Evolutionary conservation across 257 asterid genomes (phyloP), one percentile per base, ranked within the genome.

Genomic region (Solanum virginianum): DNA sequence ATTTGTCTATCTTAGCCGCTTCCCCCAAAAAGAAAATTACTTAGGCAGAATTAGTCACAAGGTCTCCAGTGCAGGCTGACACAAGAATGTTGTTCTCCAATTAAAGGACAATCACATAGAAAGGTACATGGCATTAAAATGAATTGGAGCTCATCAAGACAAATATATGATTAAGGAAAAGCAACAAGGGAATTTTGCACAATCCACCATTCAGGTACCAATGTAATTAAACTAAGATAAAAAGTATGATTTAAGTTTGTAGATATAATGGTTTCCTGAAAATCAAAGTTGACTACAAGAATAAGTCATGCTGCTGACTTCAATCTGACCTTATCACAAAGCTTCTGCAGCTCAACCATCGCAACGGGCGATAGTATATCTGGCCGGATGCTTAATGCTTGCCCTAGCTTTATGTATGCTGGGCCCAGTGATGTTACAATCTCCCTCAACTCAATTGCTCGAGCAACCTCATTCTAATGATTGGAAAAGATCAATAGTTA

Each of bases 381-480:
- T 60, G 99, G 99, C 29, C 99, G 95, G 80, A 97, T 97, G 91
- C 99, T 97, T 90, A 97, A 89, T 81, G 99, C 99, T 92, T 97
- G 99, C 87, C 99, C 98, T 83, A 95, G 98, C 91, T 97, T 97
- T 86, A 97, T 97, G 87, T 97, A 97, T 85, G 99, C 99, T 85
- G 99, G 99, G 69, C 99, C 99, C 92, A 97, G 85, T 59, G 98
- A 97, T 62, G 99, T 97, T 84, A 97, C 98, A 84, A 97, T 97
- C 85, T 97, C 99, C 90, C 98, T 93, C 89, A 97, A 69, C 84
- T 97, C 99, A 89, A 97, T 97, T 70, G 98, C 99, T 84, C 99
- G 92, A 77, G 98, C 93, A 24, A 97, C 96, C 91, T 97, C 99
- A 90, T 95, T 97, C 99, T 97, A 89, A 20, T 39, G 22, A 26